Evolutionary conservation across 768 basidiomycete genomes (phyloP).

Genomic region (Amanita polypyramis): DNA sequence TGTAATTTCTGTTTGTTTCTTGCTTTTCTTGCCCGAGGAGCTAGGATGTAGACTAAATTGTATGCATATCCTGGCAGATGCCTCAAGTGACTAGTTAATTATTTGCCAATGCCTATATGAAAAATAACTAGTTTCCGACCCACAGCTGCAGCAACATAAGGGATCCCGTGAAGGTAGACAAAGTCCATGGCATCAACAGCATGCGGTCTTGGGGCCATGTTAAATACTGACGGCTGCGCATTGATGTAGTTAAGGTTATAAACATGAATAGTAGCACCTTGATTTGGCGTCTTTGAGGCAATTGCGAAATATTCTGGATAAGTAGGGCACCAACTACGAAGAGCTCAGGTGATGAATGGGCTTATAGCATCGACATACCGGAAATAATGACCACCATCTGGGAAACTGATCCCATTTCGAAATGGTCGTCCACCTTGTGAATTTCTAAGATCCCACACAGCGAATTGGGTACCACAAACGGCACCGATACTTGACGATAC

Average conservation of each 20-base stretch:
- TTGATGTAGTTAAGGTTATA: conserved; percentile 58
- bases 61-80: conserved; percentile 10
- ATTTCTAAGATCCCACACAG: conserved; percentile 67
- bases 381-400: conserved; percentile 59
- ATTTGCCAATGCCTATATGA: conserved; percentile 42
- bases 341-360: conserved; percentile 5
- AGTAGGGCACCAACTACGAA: conserved; percentile 66
- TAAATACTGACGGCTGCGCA: conserved; percentile 50
- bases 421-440: conserved; percentile 66
- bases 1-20: neutral
- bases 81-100: conserved; percentile 13
- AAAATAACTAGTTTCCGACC: conserved; percentile 51
- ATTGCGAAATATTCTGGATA: conserved; percentile 73
- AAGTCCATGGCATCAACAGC: conserved; percentile 72
- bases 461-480: conserved; percentile 60
- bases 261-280: conserved; percentile 60
- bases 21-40: neutral
- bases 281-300: conserved; percentile 44
- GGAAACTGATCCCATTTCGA: conserved; percentile 49
- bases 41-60: conserved; percentile 11
- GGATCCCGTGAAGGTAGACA: conserved; percentile 46
- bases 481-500: conserved; percentile 50
- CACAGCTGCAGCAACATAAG: conserved; percentile 58
- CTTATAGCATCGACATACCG: conserved; percentile 32
- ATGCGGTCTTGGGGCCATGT: conserved; percentile 51